Evolutionary conservation across 345 rosid genomes (phyloP).

Genomic region (Hibiscus mutabilis): DNA sequence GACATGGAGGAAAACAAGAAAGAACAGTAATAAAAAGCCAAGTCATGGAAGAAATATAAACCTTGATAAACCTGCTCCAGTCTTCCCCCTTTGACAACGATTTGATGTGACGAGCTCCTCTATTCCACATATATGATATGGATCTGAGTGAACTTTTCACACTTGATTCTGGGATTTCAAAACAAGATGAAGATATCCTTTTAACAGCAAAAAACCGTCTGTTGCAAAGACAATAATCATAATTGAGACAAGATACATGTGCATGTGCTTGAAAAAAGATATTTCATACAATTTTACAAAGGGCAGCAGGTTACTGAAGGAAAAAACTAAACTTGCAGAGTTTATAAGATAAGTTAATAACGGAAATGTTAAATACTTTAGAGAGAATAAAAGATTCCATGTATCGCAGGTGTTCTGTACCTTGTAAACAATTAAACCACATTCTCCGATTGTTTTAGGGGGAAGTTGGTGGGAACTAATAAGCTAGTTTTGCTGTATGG

Average conservation of each 20-base stretch:
- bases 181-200: conserved; percentile 40
- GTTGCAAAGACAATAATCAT: conserved; percentile 22
- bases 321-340: too few relatives aligned
- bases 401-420: background rate
- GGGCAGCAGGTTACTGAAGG: too few relatives aligned
- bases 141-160: conserved; percentile 41
- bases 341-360: too few relatives aligned
- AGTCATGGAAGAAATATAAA: conserved; percentile 15
- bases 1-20: background rate
- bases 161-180: conserved; percentile 42
- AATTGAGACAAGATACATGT: background rate
- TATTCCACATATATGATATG: conserved; percentile 52
- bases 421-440: background rate
- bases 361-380: background rate
- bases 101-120: conserved; percentile 25
- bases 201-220: conserved; percentile 47
- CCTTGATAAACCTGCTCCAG: conserved; percentile 63
- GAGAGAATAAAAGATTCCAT: background rate
- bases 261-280: background rate
- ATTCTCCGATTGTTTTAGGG: background rate
- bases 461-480: background rate
- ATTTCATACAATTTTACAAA: background rate
- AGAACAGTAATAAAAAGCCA: background rate
- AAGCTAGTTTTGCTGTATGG: background rate
- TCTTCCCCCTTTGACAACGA: conserved; percentile 55